Evolutionary conservation across 345 rosid genomes (phyloP), one percentile per base, ranked within the genome.

Genomic region (Mangifera indica): DNA sequence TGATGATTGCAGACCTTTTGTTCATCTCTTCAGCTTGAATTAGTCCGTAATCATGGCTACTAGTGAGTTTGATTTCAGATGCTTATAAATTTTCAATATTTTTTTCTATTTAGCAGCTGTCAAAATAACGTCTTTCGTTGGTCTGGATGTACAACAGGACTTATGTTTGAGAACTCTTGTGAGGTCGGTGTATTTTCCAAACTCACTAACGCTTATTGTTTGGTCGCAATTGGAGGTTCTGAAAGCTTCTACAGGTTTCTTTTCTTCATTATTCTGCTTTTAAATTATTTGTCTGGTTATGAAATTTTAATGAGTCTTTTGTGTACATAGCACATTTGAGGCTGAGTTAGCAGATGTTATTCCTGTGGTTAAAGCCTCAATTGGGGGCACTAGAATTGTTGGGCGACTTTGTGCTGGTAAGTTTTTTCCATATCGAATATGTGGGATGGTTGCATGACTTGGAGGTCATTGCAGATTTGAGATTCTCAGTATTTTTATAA

Each of bases 161-260:
- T 93, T 78, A 86, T 84, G 82, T 93, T 93, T 81, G 98, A 93
- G 83, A 93, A 93, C 69, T 78, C 81, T 1, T 91, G 93, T 67
- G 97, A 93, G 55, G 84, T 91, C 74, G 98, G 97, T 51, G 98
- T 89, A 21, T 91, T 91, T 72, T 88, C 93, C 14, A 89, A 93
- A 81, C 86, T 93, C 66, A 91, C 97, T 11, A 93, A 91, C 80
- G 98, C 98, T 0, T 93, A 87, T 77, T 91, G 97, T 79, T 80
- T 91, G 81, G 98, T 93, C 45, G 95, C 93, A 5, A 91, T 89
- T 37, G 98, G 97, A n/a, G 92, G 95, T 56, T 89, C 92, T 1
- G 92, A 87, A 62, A 87, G 75, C 81, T 89, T 91, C 78, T 95
- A 91, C 86, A 91, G 99, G 99, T 91, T 5, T 67, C 24, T 26